phyloP scores from a whole-genome alignment of 495 filamentous ascomycete species.

The Platismatia glauca region DNA sequence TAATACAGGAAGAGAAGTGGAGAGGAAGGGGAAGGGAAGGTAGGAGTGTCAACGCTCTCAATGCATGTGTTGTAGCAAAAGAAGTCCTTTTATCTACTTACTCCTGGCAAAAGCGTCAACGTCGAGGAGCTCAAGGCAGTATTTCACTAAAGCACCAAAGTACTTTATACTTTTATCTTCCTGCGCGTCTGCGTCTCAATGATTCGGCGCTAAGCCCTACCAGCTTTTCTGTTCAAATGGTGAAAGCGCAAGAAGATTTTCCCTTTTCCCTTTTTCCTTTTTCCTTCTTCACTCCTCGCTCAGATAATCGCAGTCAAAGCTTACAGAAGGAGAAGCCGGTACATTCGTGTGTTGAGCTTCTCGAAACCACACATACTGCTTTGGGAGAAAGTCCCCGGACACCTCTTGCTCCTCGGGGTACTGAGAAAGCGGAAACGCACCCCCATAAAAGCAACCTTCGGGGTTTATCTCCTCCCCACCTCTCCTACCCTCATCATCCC shows the following conservation, averaged over 20 bases:
- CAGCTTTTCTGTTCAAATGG: background rate
- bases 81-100: background rate
- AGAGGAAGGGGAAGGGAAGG: background rate
- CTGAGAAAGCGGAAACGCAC: constrained; percentile 85
- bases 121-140: constrained; percentile 1
- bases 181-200: constrained; percentile 6
- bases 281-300: constrained; percentile 61
- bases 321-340: constrained; percentile 69
- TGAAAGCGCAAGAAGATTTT: background rate
- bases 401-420: constrained; percentile 38
- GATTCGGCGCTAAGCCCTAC: constrained; percentile 6
- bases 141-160: no score
- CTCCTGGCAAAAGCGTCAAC: background rate
- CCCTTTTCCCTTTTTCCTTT: background rate
- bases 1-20: background rate
- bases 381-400: constrained; percentile 99
- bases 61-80: background rate
- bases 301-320: constrained; percentile 99
- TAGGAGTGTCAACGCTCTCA: background rate
- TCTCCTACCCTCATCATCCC: constrained; percentile 38
- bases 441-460: constrained; percentile 95
- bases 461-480: constrained; percentile 47
- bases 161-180: background rate
- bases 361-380: constrained; percentile 46
- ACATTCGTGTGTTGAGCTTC: constrained; percentile 27